A percentile compares a stretch with the other conserved stretches of the same genome.
Evolutionary conservation across 1,284 basidiomycete genomes (phyloP).

Genomic region (Rhodotorula mucilaginosa): DNA sequence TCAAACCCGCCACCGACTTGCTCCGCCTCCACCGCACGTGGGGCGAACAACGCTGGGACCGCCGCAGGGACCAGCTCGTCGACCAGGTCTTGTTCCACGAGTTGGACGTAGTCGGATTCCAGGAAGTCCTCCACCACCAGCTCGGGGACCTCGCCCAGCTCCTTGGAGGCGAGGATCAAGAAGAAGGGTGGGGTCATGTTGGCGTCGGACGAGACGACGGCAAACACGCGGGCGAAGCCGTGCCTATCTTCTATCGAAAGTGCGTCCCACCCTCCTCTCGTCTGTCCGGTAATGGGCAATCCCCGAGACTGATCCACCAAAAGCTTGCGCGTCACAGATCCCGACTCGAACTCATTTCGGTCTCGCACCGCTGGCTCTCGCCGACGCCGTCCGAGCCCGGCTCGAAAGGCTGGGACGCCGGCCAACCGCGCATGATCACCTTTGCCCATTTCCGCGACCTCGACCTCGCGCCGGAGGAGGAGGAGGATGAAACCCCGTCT

Average conservation of each 20-base stretch:
- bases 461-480: neutral
- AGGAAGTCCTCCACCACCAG: constrained; percentile 39
- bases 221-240: constrained; percentile 36
- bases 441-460: constrained; percentile 21
- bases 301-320: no score
- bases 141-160: constrained; percentile 24
- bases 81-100: constrained; percentile 38
- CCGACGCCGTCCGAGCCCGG: constrained; percentile 35
- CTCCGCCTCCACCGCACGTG: neutral
- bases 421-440: constrained; percentile 39
- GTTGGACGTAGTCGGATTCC: constrained; percentile 40
- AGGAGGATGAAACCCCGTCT: neutral
- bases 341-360: constrained; percentile 30
- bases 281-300: neutral
- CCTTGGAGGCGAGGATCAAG: constrained; percentile 1
- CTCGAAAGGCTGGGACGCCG: constrained; percentile 41
- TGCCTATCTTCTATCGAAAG: constrained; percentile 41
- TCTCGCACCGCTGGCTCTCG: constrained; percentile 42
- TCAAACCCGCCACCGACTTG: neutral
- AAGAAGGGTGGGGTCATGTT: constrained; percentile 20
- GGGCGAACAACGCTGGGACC: constrained; percentile 34
- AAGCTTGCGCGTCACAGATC: constrained; percentile 1
- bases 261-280: neutral
- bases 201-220: constrained; percentile 42
- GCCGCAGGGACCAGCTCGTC: constrained; percentile 33